These are phyloP conservation scores for Rhizomucor miehei DNA, from an alignment of 371 early-diverging fungal species.

Conservation along the genomic window DNA sequence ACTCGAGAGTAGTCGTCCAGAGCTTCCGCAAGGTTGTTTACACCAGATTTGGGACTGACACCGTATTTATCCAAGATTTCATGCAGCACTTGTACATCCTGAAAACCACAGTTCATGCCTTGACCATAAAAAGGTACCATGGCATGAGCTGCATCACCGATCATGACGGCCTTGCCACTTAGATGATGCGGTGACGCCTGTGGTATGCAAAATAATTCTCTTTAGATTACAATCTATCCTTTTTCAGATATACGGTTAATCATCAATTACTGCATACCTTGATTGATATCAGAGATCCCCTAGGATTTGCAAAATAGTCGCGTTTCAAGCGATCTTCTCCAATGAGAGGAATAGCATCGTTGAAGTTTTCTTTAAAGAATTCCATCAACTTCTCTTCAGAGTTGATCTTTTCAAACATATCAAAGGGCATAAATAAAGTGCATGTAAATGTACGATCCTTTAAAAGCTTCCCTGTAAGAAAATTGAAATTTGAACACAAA, in stretches of 20 bases:
- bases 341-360: slow-evolving; percentile 81
- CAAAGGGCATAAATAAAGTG: slow-evolving; percentile 94
- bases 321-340: slow-evolving; percentile 64
- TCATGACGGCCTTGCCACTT: slow-evolving; percentile 68
- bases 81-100: slow-evolving; percentile 84
- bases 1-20: slow-evolving; percentile 69
- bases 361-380: slow-evolving; percentile 80
- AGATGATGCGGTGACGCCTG: slow-evolving; percentile 87
- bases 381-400: slow-evolving; percentile 61
- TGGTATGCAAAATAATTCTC: too few relatives aligned
- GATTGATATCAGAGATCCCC: slow-evolving; percentile 80
- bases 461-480: background rate
- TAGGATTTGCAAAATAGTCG: slow-evolving; percentile 83
- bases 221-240: too few relatives aligned
- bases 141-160: slow-evolving; percentile 97
- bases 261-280: slow-evolving; percentile 45
- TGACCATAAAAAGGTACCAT: slow-evolving; percentile 98
- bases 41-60: slow-evolving; percentile 20
- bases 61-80: slow-evolving; percentile 58
- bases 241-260: background rate
- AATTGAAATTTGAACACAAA: too few relatives aligned
- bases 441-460: slow-evolving; percentile 92
- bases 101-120: slow-evolving; percentile 98
- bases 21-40: slow-evolving; percentile 49
- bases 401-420: slow-evolving; percentile 78